Base-by-base conservation (phyloP, 1,284 basidiomycete species). In the Cryptococcus amylolentus region DNA sequence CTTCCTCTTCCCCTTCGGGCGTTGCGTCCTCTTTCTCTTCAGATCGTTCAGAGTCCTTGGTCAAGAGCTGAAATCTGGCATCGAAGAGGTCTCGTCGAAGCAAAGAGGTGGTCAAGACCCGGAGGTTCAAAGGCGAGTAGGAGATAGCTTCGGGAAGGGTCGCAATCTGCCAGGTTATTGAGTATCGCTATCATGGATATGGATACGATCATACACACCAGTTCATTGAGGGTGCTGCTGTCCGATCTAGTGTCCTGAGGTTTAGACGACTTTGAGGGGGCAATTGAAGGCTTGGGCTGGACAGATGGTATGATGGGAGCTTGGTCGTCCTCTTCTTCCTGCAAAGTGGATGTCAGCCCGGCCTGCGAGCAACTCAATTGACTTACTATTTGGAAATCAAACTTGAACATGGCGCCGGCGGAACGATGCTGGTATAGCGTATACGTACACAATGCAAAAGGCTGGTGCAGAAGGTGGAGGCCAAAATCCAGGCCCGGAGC, bases 31-130 rank as follows among this genome's bases (percentile, higher is more conserved):
- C 50, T 7, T 16, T 9, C 7, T 46, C 45, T 16, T 27, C 45
- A 5, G 9, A 37, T 51, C 28, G 5, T 12, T 27, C 20, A 42
- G 41, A 18, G 42, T 41, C 13, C 75, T 77, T 59, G 60, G 1
- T 51, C 49, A 93, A 88, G 37, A 95, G 79, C 73, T 97, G 94
- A 72, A 95, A 96, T 13, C 92, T 85, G 1, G 90, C 93, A 75
- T 98, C 95, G 69, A 92, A 97, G 10, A 97, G 80, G 77, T 98
- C 94, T 49, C 94, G 81, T 9, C 91, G 85, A 3, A 85, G 77
- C 13, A 73, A 51, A 3, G 69, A 68, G 6, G 51, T 58, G 10
- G 37, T 14, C 20, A 61, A 56, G 26, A 51, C 54, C 0, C 67
- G 64, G 28, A 68, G 64, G 18, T 64, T 54, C 18, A 75, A 49